These are phyloP conservation scores for Solanum lignicaule DNA, from an alignment of 257 asterid genomes.

Conservation along the genomic window DNA sequence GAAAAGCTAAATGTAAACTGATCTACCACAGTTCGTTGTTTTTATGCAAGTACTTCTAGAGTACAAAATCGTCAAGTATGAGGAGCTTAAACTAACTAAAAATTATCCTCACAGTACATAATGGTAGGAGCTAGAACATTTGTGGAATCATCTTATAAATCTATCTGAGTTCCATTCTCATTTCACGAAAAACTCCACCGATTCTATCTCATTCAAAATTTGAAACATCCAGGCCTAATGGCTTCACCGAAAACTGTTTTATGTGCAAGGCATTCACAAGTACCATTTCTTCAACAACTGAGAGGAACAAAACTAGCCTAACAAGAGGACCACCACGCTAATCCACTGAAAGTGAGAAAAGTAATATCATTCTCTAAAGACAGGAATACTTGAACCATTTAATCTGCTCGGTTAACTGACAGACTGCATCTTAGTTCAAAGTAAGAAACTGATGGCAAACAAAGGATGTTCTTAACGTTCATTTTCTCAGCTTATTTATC, in stretches of 20 bases:
- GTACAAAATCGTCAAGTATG: neutral
- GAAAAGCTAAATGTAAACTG: neutral
- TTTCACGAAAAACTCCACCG: neutral
- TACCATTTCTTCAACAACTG: neutral
- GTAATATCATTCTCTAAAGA: neutral
- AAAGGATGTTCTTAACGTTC: neutral
- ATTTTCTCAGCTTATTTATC: neutral
- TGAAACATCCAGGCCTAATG: neutral
- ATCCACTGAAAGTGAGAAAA: neutral
- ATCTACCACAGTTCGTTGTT: neutral
- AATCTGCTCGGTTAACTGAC: neutral
- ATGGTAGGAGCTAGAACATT: neutral
- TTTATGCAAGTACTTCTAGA: neutral
- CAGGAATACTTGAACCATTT: neutral
- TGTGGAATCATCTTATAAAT: neutral
- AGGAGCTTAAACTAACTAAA: neutral
- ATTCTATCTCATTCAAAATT: neutral
- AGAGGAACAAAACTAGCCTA: neutral
- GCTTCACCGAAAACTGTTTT: neutral
- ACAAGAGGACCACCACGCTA: neutral
- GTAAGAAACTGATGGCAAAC: neutral
- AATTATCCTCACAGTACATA: neutral
- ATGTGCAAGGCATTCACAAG: neutral
- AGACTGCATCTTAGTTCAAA: neutral
- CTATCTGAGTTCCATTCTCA: neutral